Percentiles rank a stretch among this genome's conserved stretches.
These are phyloP conservation scores for Haplosporangium sp. DNA, from an alignment of 371 early-diverging fungal genomes.

Conservation along the genomic window DNA sequence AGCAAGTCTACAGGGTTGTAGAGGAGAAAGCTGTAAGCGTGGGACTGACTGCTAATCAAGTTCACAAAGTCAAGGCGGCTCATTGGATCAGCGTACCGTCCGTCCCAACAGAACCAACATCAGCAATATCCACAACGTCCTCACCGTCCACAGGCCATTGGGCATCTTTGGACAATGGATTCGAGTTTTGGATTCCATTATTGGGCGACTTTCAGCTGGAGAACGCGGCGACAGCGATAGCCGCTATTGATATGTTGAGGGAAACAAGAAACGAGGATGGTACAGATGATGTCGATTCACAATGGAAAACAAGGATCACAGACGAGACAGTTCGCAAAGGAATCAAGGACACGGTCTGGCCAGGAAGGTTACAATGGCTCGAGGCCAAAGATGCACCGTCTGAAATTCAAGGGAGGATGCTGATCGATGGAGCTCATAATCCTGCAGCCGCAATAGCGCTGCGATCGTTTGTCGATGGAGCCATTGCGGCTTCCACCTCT, in stretches of 20 bases:
- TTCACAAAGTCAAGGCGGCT: constrained; percentile 39
- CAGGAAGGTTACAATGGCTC: constrained; percentile 86
- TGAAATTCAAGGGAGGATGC: constrained; percentile 52
- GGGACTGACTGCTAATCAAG: constrained; percentile 33
- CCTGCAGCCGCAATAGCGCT: constrained; percentile 75
- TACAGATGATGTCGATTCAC: constrained; percentile 16
- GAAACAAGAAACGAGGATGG: constrained; percentile 2
- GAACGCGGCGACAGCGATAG: constrained; percentile 82
- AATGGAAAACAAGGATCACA: constrained; percentile 52
- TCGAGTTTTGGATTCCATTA: constrained; percentile 64
- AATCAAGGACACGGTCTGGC: constrained; percentile 77
- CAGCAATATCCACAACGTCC: not conserved
- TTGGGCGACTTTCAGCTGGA: constrained; percentile 83
- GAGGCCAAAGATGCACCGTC: constrained; percentile 19
- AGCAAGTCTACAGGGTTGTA: constrained; percentile 55
- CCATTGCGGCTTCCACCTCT: constrained; percentile 19
- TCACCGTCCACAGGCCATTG: constrained; percentile 13
- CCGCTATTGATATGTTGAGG: constrained; percentile 69
- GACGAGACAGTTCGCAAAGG: constrained; percentile 65
- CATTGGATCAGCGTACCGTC: constrained; percentile 20
- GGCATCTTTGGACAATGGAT: constrained; percentile 23
- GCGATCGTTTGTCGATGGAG: constrained; percentile 68
- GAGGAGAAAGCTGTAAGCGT: constrained; percentile 52
- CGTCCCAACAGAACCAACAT: not conserved
- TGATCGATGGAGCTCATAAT: constrained; percentile 95